Evolutionary conservation across 768 basidiomycete genomes (phyloP).

Genomic region (Auriscalpium microsporum): DNA sequence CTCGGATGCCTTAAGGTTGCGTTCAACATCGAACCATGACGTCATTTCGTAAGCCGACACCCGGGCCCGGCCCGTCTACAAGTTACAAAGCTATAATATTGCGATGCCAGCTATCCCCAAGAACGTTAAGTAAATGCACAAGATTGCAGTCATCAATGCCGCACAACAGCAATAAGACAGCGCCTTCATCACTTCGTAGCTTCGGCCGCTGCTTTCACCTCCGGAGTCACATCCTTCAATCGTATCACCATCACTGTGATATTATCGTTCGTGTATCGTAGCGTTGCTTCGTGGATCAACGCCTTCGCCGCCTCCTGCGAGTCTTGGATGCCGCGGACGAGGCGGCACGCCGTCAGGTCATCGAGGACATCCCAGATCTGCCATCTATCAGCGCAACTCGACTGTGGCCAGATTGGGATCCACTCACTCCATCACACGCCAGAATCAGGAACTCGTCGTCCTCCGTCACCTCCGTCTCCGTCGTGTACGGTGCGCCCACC

Average conservation of each 20-base stretch:
- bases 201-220: slow-evolving; percentile 8
- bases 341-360: slow-evolving; percentile 86
- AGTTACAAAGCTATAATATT: no score
- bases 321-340: slow-evolving; percentile 63
- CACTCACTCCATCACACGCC: slow-evolving; percentile 92
- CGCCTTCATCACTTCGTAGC: slow-evolving; percentile 5
- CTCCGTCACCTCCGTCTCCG: slow-evolving; percentile 87
- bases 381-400: not conserved
- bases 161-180: not conserved
- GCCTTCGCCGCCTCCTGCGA: slow-evolving; percentile 74
- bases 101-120: no score
- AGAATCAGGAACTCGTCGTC: slow-evolving; percentile 93
- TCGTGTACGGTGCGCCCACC: slow-evolving; percentile 95
- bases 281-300: slow-evolving; percentile 76
- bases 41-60: no score
- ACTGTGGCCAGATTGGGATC: not conserved
- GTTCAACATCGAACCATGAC: not conserved
- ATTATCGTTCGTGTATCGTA: slow-evolving; percentile 90
- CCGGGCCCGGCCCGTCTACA: no score
- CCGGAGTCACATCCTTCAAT: slow-evolving; percentile 44
- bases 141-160: not conserved
- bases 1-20: not conserved
- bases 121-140: not conserved
- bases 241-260: slow-evolving; percentile 86
- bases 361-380: slow-evolving; percentile 95